Evolutionary conservation across 352 stramenopile genomes (phyloP).

Genomic region (Phytophthora lateralis): DNA sequence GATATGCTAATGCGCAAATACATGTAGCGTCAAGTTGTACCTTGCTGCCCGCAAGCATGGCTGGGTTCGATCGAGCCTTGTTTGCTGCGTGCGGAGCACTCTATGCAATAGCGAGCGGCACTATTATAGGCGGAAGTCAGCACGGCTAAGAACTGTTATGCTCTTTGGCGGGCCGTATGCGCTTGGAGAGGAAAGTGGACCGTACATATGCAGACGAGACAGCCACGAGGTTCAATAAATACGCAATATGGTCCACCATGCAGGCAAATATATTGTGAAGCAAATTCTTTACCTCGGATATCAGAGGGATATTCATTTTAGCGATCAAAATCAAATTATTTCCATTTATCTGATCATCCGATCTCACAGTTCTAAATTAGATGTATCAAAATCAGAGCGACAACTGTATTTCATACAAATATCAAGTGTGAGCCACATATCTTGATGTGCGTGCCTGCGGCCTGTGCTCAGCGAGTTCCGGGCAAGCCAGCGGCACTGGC

Average conservation of each 20-base stretch:
- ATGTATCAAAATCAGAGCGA: background rate
- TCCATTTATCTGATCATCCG: background rate
- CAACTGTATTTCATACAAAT: constrained; percentile 13
- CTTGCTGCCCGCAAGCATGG: too few relatives aligned
- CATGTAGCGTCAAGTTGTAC: background rate
- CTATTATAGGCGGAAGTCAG: too few relatives aligned
- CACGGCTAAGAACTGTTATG: background rate
- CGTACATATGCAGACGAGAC: constrained; percentile 1
- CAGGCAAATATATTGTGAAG: background rate
- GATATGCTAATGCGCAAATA: background rate
- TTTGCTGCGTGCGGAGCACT: too few relatives aligned
- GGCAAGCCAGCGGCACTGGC: constrained; percentile 23
- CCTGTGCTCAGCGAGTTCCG: constrained; percentile 24
- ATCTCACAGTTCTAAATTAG: background rate
- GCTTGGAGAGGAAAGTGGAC: background rate
- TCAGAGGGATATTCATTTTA: background rate
- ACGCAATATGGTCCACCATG: constrained; percentile 1
- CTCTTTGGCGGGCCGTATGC: background rate
- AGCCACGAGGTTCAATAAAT: background rate
- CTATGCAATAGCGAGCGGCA: too few relatives aligned
- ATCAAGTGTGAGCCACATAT: constrained; percentile 10
- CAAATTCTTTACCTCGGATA: background rate
- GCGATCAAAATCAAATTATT: background rate
- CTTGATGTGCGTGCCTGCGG: constrained; percentile 15
- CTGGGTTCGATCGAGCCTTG: too few relatives aligned